These are phyloP conservation scores for Oemleria cerasiformis DNA, from an alignment of 306 rosid species.

Conservation along the genomic window DNA sequence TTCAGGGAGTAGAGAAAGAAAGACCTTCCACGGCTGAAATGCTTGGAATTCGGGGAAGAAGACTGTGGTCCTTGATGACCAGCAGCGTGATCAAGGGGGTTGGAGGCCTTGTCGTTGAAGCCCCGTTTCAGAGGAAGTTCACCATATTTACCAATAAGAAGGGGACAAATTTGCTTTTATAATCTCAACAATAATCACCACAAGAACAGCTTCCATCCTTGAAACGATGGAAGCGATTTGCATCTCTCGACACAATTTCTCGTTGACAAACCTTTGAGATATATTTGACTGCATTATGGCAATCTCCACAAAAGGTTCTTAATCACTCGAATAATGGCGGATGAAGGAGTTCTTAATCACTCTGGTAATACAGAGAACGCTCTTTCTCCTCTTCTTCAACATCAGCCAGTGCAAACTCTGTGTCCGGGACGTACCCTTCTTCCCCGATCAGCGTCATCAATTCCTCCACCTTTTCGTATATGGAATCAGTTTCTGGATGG, in stretches of 20 bases:
- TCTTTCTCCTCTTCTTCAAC: conserved; percentile 70
- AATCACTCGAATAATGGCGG: conserved; percentile 52
- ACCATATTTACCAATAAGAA: not conserved
- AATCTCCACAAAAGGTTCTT: conserved; percentile 81
- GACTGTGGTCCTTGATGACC: not conserved
- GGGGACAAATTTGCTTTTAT: not conserved
- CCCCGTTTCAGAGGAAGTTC: not conserved
- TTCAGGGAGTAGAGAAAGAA: not conserved
- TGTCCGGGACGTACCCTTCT: conserved; percentile 71
- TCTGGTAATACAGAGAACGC: conserved; percentile 52
- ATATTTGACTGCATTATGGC: conserved; percentile 72
- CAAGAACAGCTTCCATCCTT: conserved; percentile 45
- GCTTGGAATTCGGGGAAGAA: not conserved
- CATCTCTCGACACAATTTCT: conserved; percentile 73
- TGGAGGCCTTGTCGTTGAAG: conserved; percentile 15
- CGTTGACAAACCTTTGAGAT: conserved; percentile 50
- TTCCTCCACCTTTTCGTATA: conserved; percentile 54
- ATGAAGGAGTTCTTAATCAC: conserved; percentile 56
- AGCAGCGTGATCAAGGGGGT: conserved; percentile 14
- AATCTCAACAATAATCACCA: conserved; percentile 53
- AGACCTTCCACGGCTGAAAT: conserved; percentile 61
- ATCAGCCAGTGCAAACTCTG: conserved; percentile 59
- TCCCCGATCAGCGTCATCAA: conserved; percentile 53
- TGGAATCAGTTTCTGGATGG: conserved; percentile 54
- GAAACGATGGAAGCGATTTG: conserved; percentile 74